These are phyloP conservation scores for Hysterium pulicare DNA, from an alignment of 2,329 filamentous ascomycete species.

Conservation along the genomic window DNA sequence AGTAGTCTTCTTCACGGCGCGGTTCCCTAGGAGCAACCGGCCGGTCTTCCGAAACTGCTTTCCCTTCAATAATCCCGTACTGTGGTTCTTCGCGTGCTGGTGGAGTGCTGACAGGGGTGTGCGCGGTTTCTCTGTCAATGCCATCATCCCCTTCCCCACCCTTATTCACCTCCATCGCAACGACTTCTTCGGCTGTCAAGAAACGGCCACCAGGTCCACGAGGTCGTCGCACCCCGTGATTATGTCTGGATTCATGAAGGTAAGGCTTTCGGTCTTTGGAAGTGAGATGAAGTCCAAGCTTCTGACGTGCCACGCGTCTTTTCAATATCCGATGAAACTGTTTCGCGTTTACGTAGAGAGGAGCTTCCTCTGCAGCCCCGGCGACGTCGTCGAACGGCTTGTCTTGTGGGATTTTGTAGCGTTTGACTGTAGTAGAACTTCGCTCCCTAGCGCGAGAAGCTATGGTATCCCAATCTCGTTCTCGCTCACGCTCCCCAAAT, in stretches of 20 bases:
- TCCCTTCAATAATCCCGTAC: constrained; percentile 58
- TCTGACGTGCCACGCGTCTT: constrained; percentile 85
- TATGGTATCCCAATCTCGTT: constrained; percentile 43
- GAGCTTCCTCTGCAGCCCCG: constrained; percentile 77
- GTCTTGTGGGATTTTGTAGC: constrained; percentile 56
- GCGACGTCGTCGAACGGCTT: constrained; percentile 76
- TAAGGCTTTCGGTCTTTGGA: constrained; percentile 97
- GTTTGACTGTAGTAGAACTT: constrained; percentile 55
- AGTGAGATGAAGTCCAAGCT: constrained; percentile 83
- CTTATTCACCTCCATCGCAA: constrained; percentile 65
- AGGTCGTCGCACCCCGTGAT: constrained; percentile 94
- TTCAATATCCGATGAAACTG: constrained; percentile 98
- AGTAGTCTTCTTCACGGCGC: constrained; percentile 57
- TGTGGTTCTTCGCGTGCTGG: constrained; percentile 50
- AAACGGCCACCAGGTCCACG: constrained; percentile 93
- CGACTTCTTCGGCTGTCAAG: constrained; percentile 92
- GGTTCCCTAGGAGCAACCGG: constrained; percentile 44
- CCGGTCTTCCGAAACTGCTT: constrained; percentile 51
- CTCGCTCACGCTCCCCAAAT: constrained; percentile 44
- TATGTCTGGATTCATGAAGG: constrained; percentile 93
- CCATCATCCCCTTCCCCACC: constrained; percentile 29
- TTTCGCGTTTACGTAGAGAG: constrained; percentile 96
- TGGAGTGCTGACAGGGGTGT: constrained; percentile 21
- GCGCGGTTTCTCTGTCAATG: constrained; percentile 39
- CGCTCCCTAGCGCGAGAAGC: constrained; percentile 37